phyloP scores from a whole-genome alignment of 1,284 basidiomycete genomes.

The Pseudomicrostroma phylloplanum region DNA sequence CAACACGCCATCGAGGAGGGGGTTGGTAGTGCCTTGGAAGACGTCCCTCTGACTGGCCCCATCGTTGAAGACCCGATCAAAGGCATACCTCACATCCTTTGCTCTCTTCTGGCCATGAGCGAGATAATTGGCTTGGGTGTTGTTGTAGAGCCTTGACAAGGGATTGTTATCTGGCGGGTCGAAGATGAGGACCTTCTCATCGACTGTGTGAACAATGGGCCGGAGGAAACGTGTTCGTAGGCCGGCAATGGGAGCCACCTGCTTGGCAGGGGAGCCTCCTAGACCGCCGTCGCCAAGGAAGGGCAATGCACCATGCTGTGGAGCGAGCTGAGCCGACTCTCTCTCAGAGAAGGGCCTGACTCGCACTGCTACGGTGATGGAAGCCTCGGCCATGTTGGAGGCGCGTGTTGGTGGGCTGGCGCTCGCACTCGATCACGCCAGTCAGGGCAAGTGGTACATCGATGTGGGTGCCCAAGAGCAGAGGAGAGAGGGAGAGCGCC shows the following conservation, averaged over 20 bases:
- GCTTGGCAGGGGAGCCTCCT: slow-evolving; percentile 23
- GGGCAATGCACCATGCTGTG: slow-evolving; percentile 35
- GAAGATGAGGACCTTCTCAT: slow-evolving; percentile 49
- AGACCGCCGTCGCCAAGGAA: slow-evolving; percentile 50
- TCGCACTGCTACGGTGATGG: slow-evolving; percentile 32
- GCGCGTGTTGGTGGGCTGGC: neutral
- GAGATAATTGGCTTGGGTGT: slow-evolving; percentile 2
- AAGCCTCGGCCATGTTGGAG: slow-evolving; percentile 19
- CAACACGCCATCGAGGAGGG: slow-evolving; percentile 42
- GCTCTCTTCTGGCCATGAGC: slow-evolving; percentile 11
- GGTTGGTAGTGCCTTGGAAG: slow-evolving; percentile 43
- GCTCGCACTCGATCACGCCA: too few relatives aligned
- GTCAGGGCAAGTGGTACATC: too few relatives aligned
- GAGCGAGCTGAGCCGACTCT: slow-evolving; percentile 38
- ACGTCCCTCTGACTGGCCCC: slow-evolving; percentile 37
- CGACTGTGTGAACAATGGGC: slow-evolving; percentile 44
- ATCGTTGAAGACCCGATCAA: slow-evolving; percentile 47
- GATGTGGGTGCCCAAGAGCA: too few relatives aligned
- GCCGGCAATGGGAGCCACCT: slow-evolving; percentile 3
- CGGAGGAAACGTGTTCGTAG: slow-evolving; percentile 37
- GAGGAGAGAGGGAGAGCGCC: too few relatives aligned
- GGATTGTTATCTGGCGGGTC: slow-evolving; percentile 45
- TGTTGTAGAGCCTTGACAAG: slow-evolving; percentile 26
- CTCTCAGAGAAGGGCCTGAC: slow-evolving; percentile 46
- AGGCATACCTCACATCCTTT: slow-evolving; percentile 47